Base-by-base conservation (phyloP, 2,329 filamentous ascomycete genomes). In the Hysterium pulicare region DNA sequence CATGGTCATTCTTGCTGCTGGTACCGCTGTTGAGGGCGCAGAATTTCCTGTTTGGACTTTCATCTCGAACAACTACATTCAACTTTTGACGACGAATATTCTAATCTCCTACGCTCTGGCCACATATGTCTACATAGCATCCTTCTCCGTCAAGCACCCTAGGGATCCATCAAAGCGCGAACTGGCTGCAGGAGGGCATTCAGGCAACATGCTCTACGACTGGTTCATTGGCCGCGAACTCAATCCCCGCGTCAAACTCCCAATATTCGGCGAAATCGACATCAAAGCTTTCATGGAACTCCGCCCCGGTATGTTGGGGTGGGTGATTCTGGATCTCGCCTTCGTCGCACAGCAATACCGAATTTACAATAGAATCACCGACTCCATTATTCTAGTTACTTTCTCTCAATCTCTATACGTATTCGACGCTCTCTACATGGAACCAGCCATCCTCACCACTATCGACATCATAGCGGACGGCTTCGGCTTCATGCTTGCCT, bases 191-290 rank as follows among this genome's bases (percentile, higher is more conserved):
- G 90, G 90, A 33, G 90, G 90, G 13, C 80, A 86, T 60, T 83
- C 82, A 1, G 90, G 90, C 44, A 96, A 95, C 67, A 71, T 89
- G 49, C 69, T 96, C 28, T 96, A 97, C 66, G 91, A 97, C 69
- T 97, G 89, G 82, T 97, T 90, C 71, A 96, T 97, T 51, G 91
- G 91, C 16, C 87, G 91, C 21, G 91, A 97, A 68, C 82, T 97
- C 47, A 97, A 97, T 70, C 91, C 91, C 3, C 87, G 90, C 37
- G 68, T 94, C 46, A 81, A 77, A 0, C 71, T 95, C 19, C 90
- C 90, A 2, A 66, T 94, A 37, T 76, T 95, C 50, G 88, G 89
- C 45, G 86, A 89, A 55, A 77, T 96, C 38, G 91, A 97, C 61
- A 85, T 97, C 69, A 96, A 96, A 70, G 77, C 84, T 46, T 96